Conservation (phyloP, 805 yeast species). For the Kregervanrija pseudodelftensis region DNA sequence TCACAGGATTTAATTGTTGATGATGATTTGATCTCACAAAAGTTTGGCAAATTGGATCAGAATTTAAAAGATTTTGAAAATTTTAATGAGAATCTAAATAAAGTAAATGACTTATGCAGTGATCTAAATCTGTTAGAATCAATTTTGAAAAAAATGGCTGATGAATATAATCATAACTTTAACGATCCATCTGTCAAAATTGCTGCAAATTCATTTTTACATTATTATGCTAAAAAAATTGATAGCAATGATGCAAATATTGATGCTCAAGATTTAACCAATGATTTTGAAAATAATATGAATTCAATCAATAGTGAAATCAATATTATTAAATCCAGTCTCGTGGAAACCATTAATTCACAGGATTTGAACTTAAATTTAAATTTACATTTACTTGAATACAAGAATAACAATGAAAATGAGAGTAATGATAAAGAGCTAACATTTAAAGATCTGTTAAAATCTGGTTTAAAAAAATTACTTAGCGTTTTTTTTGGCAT, state of each 20-base stretch:
- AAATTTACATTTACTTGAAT: too few relatives aligned
- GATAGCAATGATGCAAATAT: conserved; percentile 1
- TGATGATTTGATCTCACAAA: not conserved
- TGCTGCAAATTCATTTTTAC: conserved; percentile 50
- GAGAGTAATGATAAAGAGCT: not conserved
- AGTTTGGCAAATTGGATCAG: not conserved
- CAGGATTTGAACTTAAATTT: not conserved
- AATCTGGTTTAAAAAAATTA: too few relatives aligned
- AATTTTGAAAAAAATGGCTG: conserved; percentile 41
- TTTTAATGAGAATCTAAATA: conserved; percentile 8
- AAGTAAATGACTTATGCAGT: not conserved
- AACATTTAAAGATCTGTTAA: not conserved
- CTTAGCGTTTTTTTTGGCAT: too few relatives aligned
- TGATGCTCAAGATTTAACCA: not conserved
- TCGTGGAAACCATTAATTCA: too few relatives aligned
- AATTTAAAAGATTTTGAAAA: conserved; percentile 7
- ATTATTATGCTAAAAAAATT: conserved; percentile 36
- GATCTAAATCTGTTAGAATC: conserved; percentile 29
- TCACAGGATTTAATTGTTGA: not conserved
- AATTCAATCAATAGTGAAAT: not conserved
- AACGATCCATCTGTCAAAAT: conserved; percentile 82
- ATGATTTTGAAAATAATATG: not conserved
- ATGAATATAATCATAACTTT: conserved; percentile 72
- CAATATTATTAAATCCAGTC: not conserved
- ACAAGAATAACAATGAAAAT: not conserved